Evolutionary conservation across 192 early-diverging fungal genomes (phyloP).

Genomic region (Jimgerdemannia lactiflua): DNA sequence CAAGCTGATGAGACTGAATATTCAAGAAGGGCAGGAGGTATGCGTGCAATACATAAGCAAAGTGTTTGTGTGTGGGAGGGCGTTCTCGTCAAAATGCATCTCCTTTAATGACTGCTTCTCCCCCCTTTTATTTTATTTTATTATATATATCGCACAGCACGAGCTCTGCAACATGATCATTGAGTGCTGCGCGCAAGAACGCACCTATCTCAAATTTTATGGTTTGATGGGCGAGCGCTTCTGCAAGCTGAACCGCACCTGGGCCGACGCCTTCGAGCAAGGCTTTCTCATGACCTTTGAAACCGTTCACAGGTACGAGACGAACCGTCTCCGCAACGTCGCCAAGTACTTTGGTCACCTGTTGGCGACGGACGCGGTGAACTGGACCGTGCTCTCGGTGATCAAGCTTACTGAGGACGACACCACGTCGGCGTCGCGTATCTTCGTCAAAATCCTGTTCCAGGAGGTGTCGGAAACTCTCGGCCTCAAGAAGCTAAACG

Average conservation of each 20-base stretch:
- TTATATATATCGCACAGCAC: slow-evolving; percentile 37
- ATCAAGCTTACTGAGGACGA: slow-evolving; percentile 90
- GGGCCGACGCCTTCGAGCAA: slow-evolving; percentile 76
- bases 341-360: slow-evolving; percentile 90
- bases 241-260: slow-evolving; percentile 75
- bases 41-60: not conserved
- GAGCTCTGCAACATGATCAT: slow-evolving; percentile 97
- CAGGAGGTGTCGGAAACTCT: slow-evolving; percentile 83
- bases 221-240: slow-evolving; percentile 94
- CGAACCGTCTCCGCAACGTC: slow-evolving; percentile 90
- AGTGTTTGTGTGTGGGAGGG: too few relatives aligned
- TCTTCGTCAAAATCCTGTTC: slow-evolving; percentile 95
- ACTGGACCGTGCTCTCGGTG: slow-evolving; percentile 77
- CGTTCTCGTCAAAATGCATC: too few relatives aligned
- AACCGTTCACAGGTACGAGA: slow-evolving; percentile 91
- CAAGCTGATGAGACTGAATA: slow-evolving; percentile 87
- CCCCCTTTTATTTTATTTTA: not conserved
- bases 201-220: slow-evolving; percentile 92
- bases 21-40: slow-evolving; percentile 81
- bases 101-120: not conserved
- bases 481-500: slow-evolving; percentile 76
- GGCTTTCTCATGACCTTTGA: slow-evolving; percentile 84
- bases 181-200: slow-evolving; percentile 95
- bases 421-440: slow-evolving; percentile 95
- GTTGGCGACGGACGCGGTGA: slow-evolving; percentile 78